phyloP scores from a whole-genome alignment of 257 asterid genomes.

The Solanum sejunctum region DNA sequence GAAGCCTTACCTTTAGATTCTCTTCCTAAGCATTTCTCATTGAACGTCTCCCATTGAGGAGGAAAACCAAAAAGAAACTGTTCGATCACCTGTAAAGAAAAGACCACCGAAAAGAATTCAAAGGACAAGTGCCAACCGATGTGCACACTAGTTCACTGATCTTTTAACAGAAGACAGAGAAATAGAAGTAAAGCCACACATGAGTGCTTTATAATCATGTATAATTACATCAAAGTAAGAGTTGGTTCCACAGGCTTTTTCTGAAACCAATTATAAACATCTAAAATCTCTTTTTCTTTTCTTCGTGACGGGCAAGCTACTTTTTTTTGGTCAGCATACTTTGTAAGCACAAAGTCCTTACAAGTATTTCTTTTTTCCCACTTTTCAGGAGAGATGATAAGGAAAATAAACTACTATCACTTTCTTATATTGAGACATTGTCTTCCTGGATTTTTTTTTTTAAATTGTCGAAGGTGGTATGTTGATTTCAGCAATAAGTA shows the following conservation, averaged over 20 bases:
- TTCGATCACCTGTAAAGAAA: conserved; percentile 30
- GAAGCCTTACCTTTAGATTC: conserved; percentile 12
- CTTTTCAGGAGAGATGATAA: background rate
- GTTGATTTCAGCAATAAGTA: background rate
- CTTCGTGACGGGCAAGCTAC: background rate
- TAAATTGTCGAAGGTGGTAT: background rate
- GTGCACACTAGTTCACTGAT: no score
- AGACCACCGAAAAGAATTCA: background rate
- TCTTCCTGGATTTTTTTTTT: background rate
- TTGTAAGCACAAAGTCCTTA: background rate
- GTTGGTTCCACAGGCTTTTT: no score
- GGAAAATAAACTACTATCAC: background rate
- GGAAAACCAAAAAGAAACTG: conserved; percentile 74
- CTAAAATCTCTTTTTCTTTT: background rate
- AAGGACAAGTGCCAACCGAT: background rate
- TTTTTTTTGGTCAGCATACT: background rate
- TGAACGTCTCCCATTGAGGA: conserved; percentile 50
- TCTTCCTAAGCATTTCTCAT: conserved; percentile 18
- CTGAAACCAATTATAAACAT: no score
- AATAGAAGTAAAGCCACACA: no score
- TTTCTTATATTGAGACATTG: background rate
- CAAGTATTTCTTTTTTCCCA: background rate
- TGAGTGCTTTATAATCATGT: no score
- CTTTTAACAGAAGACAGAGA: no score
- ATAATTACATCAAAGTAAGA: no score